Percentiles rank a stretch among this genome's conserved stretches.
Evolutionary conservation across 306 rosid species (phyloP).

Genomic region (Quercus mongolica): DNA sequence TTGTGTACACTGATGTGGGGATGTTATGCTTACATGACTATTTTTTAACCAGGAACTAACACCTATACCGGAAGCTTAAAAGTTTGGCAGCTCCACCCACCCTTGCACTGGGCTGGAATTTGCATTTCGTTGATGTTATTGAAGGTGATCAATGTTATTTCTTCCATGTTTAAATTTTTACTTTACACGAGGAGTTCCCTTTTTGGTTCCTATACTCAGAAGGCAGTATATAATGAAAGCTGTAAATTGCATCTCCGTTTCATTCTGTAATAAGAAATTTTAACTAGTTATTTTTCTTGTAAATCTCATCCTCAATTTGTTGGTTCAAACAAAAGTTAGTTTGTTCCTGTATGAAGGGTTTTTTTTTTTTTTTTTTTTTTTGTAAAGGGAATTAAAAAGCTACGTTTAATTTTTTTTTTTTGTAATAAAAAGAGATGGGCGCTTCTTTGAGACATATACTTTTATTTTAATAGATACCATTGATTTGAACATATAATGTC

Average conservation of each 20-base stretch:
- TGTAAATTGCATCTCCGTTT: conserved; percentile 35
- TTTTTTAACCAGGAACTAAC: conserved; percentile 48
- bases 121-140: neutral
- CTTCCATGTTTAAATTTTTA: neutral
- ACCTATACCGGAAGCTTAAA: conserved; percentile 68
- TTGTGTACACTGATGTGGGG: conserved; percentile 1
- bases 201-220: neutral
- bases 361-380: neutral
- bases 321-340: neutral
- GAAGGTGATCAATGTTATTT: neutral
- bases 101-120: conserved; percentile 15
- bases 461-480: too few species aligned
- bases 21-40: conserved; percentile 12
- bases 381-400: neutral
- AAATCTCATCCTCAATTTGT: conserved; percentile 17
- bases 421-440: neutral
- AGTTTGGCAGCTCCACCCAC: conserved; percentile 16
- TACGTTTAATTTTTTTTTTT: neutral
- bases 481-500: too few species aligned
- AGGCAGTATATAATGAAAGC: conserved; percentile 18
- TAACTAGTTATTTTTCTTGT: conserved; percentile 27
- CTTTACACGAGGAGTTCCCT: conserved; percentile 1
- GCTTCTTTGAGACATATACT: neutral
- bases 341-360: neutral
- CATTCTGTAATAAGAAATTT: conserved; percentile 24